Base-by-base conservation (phyloP, 2,329 filamentous ascomycete species). In the Orbilia javanica region DNA sequence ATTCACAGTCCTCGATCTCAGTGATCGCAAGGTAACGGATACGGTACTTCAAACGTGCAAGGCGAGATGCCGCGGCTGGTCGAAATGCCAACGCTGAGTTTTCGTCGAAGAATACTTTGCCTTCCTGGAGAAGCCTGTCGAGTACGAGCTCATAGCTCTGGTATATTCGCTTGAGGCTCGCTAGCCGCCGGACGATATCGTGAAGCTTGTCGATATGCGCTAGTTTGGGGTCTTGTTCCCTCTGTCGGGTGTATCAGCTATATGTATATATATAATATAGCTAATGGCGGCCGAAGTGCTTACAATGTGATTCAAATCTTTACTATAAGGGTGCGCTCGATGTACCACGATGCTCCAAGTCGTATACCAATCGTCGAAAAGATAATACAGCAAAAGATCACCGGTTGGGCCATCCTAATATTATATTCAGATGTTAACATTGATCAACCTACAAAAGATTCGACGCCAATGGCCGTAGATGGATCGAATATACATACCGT, bases 321-420 rank as follows among this genome's bases (percentile, higher is more conserved):
- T 82, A 1, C 85, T 85, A 60, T 87, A 87, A 55, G 84, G 84
- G 71, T 87, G 85, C 75, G 90, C 88, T 67, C 87, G 85, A 18
- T 87, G 86, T 1, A 88, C 87, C 53, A 91, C 87, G 7, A 91
- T 84, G 29, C 86, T 86, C 81, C 89, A 90, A 64, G 87, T 89
- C 7, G 89, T 88, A 60, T 88, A 86, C 89, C 89, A 91, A 81
- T 90, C 89, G 81, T 91, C 89, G 80, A 91, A 91, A 1, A 91
- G 85, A 46, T 90, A 90, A 81, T 90, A 91, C 81, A 90, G 89
- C 0, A 91, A 84, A 13, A 91, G 81, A 25, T 89, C 89, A 0
- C 89, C 87, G 0, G 87, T 86, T 78, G 90, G 89, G 15, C 79
- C 72, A 55, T 79, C 52, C 67, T 64, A 64, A n/a, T 27, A 11